Base-by-base conservation (phyloP, 1,284 basidiomycete species). In the Puccinia novopanici region DNA sequence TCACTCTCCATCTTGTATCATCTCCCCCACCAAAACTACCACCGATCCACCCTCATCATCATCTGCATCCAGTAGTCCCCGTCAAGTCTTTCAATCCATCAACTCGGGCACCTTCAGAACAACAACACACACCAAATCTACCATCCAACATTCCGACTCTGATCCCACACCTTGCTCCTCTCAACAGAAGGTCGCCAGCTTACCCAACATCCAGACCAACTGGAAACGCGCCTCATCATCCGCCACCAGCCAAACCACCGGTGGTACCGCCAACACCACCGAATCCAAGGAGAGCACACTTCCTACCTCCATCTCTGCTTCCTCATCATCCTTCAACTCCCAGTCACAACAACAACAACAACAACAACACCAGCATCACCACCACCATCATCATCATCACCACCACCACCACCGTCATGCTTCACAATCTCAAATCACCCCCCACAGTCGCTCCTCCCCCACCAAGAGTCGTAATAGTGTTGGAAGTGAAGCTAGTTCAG, bases 261-360 rank as follows among this genome's bases (percentile, higher is more conserved):
- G 78, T 42, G 75, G 19, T 59, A 82, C 91, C 13, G 91, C 90
- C 85, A 91, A 92, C 10, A 91, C 89, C 22, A 89, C 81, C 12
- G 92, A 91, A 83, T 94, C 93, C 75, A 89, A 92, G 82, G 93
- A 94, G 86, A 94, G 92, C 3, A 90, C 91, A 12, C 91, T 91
- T 0, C 93, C 92, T 8, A 93, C 91, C 84, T 88, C 89, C 61
- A 92, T 92, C 5, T 93, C 92, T 0, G 87, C 91, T 71, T 91
- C 92, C 50, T 89, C 86, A 13, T 57, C 72, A 40, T 72, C 48
- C 22, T 55, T 55, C 30, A 27, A 27, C 52, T 50, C 70, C 40
- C 67, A 68, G 30, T 52, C 48, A 27, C 67, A 68, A 24, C 70
- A 70, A 13, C 67, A 70, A 0, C 67, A 70, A 0, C 86, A 89